Conservation (phyloP, 768 basidiomycete genomes). For the Tulasnella sp. region DNA sequence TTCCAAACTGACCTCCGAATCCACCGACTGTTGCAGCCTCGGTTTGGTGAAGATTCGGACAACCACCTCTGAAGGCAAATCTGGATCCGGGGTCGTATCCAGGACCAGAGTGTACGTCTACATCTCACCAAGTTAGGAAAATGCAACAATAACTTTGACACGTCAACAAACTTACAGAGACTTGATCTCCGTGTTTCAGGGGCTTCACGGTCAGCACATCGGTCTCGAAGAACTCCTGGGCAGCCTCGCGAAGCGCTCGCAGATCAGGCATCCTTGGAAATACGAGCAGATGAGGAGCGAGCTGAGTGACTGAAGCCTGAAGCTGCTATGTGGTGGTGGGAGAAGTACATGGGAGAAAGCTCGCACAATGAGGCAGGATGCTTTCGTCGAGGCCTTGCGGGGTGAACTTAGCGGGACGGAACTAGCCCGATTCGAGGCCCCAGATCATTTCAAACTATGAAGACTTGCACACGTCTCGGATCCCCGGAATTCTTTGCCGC, state of each 20-base stretch:
- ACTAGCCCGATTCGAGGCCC: conserved; percentile 15
- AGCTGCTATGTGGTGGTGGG: conserved; percentile 15
- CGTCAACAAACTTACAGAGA: conserved; percentile 3
- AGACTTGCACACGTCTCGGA: neutral
- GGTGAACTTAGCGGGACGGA: conserved; percentile 21
- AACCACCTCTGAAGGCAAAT: conserved; percentile 22
- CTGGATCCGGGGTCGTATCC: conserved; percentile 4
- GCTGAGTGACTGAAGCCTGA: conserved; percentile 8
- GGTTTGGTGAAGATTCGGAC: conserved; percentile 10
- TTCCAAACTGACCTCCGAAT: conserved; percentile 11
- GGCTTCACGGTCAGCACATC: conserved; percentile 5
- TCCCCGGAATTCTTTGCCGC: neutral
- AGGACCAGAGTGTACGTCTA: conserved; percentile 7
- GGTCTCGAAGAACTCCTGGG: conserved; percentile 24
- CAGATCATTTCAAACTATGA: conserved; percentile 9
- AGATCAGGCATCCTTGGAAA: conserved; percentile 19
- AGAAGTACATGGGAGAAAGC: conserved; percentile 14
- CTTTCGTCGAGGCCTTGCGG: conserved; percentile 17
- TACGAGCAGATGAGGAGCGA: conserved; percentile 10
- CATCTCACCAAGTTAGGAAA: neutral
- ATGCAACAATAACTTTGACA: neutral
- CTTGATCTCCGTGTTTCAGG: conserved; percentile 9
- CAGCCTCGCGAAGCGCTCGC: conserved; percentile 9
- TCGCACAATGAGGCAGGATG: conserved; percentile 16
- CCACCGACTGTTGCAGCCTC: conserved; percentile 21